Base-by-base conservation (phyloP, 2,329 filamentous ascomycete species). In the Westerdykella sp. region DNA sequence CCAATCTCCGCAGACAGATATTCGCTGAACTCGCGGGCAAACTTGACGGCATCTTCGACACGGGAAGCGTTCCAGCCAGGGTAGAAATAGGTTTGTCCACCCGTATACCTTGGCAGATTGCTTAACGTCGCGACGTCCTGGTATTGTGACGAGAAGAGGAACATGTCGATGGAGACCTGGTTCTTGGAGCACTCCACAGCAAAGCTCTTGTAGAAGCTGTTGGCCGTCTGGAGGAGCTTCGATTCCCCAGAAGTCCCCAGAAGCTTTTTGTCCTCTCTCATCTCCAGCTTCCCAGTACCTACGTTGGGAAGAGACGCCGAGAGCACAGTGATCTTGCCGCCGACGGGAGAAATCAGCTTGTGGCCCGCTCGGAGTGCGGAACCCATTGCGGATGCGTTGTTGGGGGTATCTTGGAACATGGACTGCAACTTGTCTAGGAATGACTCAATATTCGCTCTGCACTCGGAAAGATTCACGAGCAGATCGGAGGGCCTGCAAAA, bases 151-250 rank as follows among this genome's bases (percentile, higher is more conserved):
- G 60, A 63, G 41, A 64, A 66, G 6, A 65, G 49, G 74, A 96
- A 96, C 90, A 96, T 96, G 66, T 96, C 90, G 54, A 98, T 89
- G 0, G 90, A 97, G 22, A 98, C 93, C 69, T 98, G 93, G 55
- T 94, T 95, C 74, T 98, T 98, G 31, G 90, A 96, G 69, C 93
- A 98, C 66, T 98, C 93, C 3, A 98, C 93, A 0, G 93, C 93
- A 60, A 98, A 98, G 59, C 87, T 95, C 76, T 98, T 98, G 78
- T 97, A 98, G 70, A 97, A 98, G 62, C 87, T 89, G 72, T 89
- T 96, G 34, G 81, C 86, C 0, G 93, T 96, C 66, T 97, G 91
- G 41, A 98, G 73, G 25, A 98, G 77, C 48, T 78, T 75, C 52
- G 80, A 88, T 66, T 98, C 93, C 68, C 96, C 96, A 53, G 84